These are phyloP conservation scores for Fusarium sp. DNA, from an alignment of 2,329 filamentous ascomycete genomes.

Conservation along the genomic window DNA sequence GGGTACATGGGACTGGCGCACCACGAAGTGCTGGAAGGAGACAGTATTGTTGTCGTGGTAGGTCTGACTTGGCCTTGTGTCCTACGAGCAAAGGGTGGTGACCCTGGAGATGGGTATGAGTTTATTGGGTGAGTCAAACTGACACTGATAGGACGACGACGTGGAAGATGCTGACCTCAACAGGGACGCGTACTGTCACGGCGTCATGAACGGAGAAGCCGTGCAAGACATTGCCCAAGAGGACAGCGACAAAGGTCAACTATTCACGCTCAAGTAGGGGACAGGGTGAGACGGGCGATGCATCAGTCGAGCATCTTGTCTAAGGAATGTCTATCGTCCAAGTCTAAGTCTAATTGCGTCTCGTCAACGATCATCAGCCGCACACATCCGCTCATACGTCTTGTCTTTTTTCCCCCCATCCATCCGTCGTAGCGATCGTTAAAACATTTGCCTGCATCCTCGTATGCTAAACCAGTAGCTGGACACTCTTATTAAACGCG, in stretches of 20 bases:
- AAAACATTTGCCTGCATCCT: constrained; percentile 11
- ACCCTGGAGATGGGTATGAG: constrained; percentile 4
- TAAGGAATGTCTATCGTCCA: constrained; percentile 31
- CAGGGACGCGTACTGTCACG: constrained; percentile 36
- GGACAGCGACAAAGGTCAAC: background rate
- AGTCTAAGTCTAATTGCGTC: constrained; percentile 12
- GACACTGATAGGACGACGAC: fast-evolving
- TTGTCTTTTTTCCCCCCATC: background rate
- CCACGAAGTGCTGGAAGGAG: constrained; percentile 21
- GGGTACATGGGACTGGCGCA: constrained; percentile 36
- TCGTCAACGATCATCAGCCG: constrained; percentile 17
- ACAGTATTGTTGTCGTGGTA: constrained; percentile 23
- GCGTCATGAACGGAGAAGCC: constrained; percentile 31
- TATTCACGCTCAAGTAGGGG: constrained; percentile 6
- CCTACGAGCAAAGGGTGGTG: constrained; percentile 13
- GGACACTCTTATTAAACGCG: constrained; percentile 15
- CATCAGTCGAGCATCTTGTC: background rate
- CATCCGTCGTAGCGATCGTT: constrained; percentile 20
- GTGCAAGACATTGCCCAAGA: constrained; percentile 3
- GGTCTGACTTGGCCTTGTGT: constrained; percentile 23
- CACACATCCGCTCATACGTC: background rate
- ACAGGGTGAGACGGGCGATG: background rate
- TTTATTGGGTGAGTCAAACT: constrained; percentile 38
- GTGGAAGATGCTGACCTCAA: background rate
- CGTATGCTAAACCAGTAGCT: constrained; percentile 16